Conservation (phyloP, 2,329 filamentous ascomycete species). For the Fonsecaea pugnacius region DNA sequence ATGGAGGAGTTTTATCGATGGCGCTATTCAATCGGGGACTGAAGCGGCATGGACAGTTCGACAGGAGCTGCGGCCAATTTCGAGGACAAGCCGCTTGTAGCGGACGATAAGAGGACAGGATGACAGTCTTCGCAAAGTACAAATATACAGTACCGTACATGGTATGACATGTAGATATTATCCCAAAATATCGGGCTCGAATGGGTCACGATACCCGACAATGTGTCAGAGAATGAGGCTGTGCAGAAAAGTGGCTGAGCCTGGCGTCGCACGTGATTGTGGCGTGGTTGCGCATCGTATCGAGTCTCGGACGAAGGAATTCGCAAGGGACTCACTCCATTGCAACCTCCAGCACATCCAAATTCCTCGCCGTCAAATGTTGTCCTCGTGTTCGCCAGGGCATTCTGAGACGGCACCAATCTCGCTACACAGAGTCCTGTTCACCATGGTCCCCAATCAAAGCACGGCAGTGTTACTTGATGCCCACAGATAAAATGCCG, state of each 20-base stretch:
- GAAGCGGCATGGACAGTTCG: slow-evolving; percentile 43
- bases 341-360: background rate
- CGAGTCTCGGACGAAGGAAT: too few relatives aligned
- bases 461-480: background rate
- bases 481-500: slow-evolving; percentile 8
- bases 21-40: slow-evolving; percentile 55
- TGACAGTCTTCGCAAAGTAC: background rate
- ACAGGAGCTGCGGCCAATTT: slow-evolving; percentile 28
- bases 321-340: background rate
- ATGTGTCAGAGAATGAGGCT: background rate
- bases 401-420: too few relatives aligned
- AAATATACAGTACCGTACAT: too few relatives aligned
- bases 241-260: background rate
- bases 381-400: background rate
- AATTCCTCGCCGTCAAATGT: background rate
- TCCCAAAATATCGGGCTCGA: background rate
- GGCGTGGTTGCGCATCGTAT: background rate
- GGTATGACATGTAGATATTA: background rate
- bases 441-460: background rate
- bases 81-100: slow-evolving; percentile 4
- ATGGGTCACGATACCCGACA: background rate
- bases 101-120: too few relatives aligned
- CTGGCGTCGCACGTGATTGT: background rate
- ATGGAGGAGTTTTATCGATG: slow-evolving; percentile 58
- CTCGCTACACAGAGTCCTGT: background rate